phyloP scores from a whole-genome alignment of 2,329 filamentous ascomycete species.

The Plenodomus lindquistii region DNA sequence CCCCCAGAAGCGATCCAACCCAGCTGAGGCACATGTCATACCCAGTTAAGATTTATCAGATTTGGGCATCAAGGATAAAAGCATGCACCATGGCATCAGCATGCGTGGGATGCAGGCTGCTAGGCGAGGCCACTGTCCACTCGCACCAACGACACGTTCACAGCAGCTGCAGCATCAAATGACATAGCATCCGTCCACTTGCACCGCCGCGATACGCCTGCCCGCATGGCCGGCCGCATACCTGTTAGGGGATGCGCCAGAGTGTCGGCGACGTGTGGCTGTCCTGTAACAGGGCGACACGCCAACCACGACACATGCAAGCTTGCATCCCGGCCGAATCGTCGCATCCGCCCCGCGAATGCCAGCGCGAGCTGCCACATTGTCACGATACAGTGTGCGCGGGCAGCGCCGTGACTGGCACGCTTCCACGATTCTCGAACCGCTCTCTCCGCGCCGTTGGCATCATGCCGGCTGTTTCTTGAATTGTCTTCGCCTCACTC shows the following conservation, averaged over 20 bases:
- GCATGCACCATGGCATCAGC: slow-evolving; percentile 27
- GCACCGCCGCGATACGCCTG: slow-evolving; percentile 38
- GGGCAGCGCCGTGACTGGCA: slow-evolving; percentile 29
- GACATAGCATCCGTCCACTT: neutral
- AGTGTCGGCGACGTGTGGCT: neutral
- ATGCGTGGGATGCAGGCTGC: slow-evolving; percentile 24
- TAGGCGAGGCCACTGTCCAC: slow-evolving; percentile 24
- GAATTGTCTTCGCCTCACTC: slow-evolving; percentile 36
- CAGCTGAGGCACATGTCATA: slow-evolving; percentile 8
- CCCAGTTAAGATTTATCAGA: neutral
- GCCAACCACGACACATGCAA: slow-evolving; percentile 21
- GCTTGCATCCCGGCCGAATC: slow-evolving; percentile 24
- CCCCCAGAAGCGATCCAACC: slow-evolving; percentile 3
- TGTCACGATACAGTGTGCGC: slow-evolving; percentile 28
- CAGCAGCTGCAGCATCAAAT: slow-evolving; percentile 26
- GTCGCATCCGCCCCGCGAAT: slow-evolving; percentile 27
- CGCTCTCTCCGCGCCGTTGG: slow-evolving; percentile 22
- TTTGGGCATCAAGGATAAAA: slow-evolving; percentile 30
- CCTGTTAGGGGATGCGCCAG: slow-evolving; percentile 11
- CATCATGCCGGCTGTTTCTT: slow-evolving; percentile 15
- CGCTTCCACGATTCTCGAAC: slow-evolving; percentile 16
- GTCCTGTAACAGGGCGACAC: slow-evolving; percentile 39
- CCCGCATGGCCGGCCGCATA: slow-evolving; percentile 35
- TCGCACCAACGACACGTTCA: slow-evolving; percentile 37
- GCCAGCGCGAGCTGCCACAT: slow-evolving; percentile 35